These are phyloP conservation scores for Pyricularia pennisetigena DNA, from an alignment of 2,329 filamentous ascomycete genomes.

Conservation along the genomic window DNA sequence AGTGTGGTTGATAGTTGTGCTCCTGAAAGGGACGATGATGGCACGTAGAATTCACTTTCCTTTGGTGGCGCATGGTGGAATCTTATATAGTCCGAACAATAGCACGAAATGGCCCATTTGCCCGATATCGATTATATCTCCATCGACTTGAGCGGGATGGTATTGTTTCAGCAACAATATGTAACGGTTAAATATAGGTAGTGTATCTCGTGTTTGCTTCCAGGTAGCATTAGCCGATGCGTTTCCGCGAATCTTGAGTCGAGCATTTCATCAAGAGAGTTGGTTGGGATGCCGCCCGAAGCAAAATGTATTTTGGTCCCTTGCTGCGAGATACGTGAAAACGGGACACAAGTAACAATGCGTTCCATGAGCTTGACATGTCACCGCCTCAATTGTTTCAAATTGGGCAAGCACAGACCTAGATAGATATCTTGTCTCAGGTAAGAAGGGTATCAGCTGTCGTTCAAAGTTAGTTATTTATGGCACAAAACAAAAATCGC, in stretches of 20 bases:
- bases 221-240: not conserved
- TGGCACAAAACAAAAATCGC: too few relatives aligned
- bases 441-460: too few relatives aligned
- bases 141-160: too few relatives aligned
- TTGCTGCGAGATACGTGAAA: too few relatives aligned
- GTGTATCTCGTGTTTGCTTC: not conserved
- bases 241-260: not conserved
- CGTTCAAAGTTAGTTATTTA: too few relatives aligned
- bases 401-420: too few relatives aligned
- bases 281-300: not conserved
- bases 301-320: not conserved
- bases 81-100: not conserved
- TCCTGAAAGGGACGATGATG: not conserved
- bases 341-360: too few relatives aligned
- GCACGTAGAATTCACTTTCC: not conserved
- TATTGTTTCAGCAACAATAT: not conserved
- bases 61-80: not conserved
- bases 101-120: too few relatives aligned
- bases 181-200: not conserved
- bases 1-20: not conserved
- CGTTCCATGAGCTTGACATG: too few relatives aligned
- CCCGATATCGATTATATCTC: too few relatives aligned
- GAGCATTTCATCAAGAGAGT: not conserved
- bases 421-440: too few relatives aligned
- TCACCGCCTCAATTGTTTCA: too few relatives aligned